A percentile compares a stretch with the other conserved stretches of the same genome.
Conservation (phyloP, 2,329 filamentous ascomycete species). For the Trichoderma endophyticum region DNA sequence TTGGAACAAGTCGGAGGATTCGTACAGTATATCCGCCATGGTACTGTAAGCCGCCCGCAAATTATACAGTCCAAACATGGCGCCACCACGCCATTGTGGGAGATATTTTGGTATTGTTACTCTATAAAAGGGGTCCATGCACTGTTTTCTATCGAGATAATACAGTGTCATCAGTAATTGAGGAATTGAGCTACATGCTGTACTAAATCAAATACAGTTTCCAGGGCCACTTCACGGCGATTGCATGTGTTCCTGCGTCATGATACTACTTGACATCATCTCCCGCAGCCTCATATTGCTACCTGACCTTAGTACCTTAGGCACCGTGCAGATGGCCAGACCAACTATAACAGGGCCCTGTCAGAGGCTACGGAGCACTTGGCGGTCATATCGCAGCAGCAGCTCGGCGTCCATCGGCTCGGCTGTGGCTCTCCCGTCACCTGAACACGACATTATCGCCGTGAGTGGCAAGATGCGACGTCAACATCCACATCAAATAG, state of each 20-base stretch:
- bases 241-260: neutral
- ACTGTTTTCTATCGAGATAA: neutral
- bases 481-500: neutral
- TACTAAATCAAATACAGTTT: neutral
- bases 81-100: neutral
- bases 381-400: neutral
- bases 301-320: neutral
- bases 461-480: constrained; percentile 12
- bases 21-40: neutral
- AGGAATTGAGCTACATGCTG: neutral
- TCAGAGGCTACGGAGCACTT: neutral
- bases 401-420: neutral
- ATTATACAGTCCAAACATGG: neutral
- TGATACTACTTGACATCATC: neutral
- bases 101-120: neutral
- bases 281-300: neutral
- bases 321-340: neutral
- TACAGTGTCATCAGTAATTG: neutral
- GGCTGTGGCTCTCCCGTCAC: neutral
- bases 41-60: neutral
- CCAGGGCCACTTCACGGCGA: neutral
- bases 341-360: neutral
- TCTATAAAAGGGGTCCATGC: neutral
- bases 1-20: neutral
- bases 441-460: constrained; percentile 1